Conservation (phyloP, 2,329 filamentous ascomycete species). For the Neocucurbitaria cava region DNA sequence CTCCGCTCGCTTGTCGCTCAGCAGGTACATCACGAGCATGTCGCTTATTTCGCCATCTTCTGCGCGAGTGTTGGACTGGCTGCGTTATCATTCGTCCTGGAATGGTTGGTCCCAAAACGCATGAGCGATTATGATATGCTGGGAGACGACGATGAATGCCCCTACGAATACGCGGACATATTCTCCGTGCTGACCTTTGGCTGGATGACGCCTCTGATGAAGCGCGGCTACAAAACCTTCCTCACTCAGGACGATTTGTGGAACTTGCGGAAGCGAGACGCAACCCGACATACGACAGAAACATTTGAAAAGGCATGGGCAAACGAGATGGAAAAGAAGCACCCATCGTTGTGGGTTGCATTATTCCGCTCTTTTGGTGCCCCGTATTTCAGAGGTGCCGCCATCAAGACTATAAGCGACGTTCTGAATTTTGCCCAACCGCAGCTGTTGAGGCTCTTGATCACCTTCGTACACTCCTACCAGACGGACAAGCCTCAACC, state of each 20-base stretch:
- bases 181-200: constrained; percentile 94
- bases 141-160: constrained; percentile 73
- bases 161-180: constrained; percentile 88
- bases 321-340: constrained; percentile 72
- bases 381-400: constrained; percentile 79
- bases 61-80: constrained; percentile 74
- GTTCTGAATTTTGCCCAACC: constrained; percentile 87
- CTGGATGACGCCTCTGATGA: constrained; percentile 99
- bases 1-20: constrained; percentile 85
- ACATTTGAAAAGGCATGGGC: constrained; percentile 79
- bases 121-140: constrained; percentile 72
- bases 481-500: constrained; percentile 70
- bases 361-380: constrained; percentile 84
- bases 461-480: constrained; percentile 85
- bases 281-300: constrained; percentile 74
- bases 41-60: constrained; percentile 81
- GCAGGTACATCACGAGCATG: constrained; percentile 68
- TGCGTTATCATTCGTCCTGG: constrained; percentile 73
- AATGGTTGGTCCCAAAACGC: constrained; percentile 87
- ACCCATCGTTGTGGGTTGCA: constrained; percentile 85
- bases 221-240: constrained; percentile 87
- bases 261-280: constrained; percentile 83
- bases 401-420: constrained; percentile 92
- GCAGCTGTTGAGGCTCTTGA: constrained; percentile 84
- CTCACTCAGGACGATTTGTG: constrained; percentile 95